A percentile compares a stretch with the other conserved stretches of the same genome.
phyloP scores from a whole-genome alignment of 1,284 basidiomycete species.

The Boletellus deceptivus region DNA sequence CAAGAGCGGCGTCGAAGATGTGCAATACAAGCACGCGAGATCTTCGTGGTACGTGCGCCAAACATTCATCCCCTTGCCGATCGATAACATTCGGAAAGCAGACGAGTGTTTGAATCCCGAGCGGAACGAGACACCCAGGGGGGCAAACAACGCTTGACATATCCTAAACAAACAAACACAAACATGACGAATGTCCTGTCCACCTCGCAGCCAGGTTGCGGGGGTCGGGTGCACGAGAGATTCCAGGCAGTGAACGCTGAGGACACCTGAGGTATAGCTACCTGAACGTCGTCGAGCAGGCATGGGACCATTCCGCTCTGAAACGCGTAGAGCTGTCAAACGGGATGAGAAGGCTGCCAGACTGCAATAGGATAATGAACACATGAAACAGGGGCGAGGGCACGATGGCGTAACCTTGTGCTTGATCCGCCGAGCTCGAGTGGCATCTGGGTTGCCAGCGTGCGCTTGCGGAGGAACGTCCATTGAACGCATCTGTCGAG shows the following conservation, averaged over 20 bases:
- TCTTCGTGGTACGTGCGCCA: constrained; percentile 28
- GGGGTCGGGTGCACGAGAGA: constrained; percentile 30
- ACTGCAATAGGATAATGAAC: constrained; percentile 22
- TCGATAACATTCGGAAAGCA: constrained; percentile 23
- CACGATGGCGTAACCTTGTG: constrained; percentile 19
- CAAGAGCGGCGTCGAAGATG: constrained; percentile 34
- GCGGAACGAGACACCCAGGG: constrained; percentile 30
- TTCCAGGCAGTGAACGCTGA: constrained; percentile 35
- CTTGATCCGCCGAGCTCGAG: constrained; percentile 19
- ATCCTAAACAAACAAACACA: constrained; percentile 15
- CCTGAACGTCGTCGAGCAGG: constrained; percentile 35
- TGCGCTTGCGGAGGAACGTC: constrained; percentile 15
- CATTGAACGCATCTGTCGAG: neutral
- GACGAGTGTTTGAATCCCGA: constrained; percentile 23
- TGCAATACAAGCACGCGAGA: constrained; percentile 28
- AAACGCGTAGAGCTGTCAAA: neutral
- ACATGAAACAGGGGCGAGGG: neutral
- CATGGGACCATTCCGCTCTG: constrained; percentile 12
- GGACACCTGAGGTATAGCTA: constrained; percentile 22
- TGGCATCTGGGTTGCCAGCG: constrained; percentile 16
- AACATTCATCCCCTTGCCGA: constrained; percentile 8
- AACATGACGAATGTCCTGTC: no score
- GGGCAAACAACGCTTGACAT: constrained; percentile 33
- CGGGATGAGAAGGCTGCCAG: constrained; percentile 33
- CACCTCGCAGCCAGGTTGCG: constrained; percentile 27